Conservation (phyloP, 73 alveolate genomes). For the Tetrahymena borealis region DNA sequence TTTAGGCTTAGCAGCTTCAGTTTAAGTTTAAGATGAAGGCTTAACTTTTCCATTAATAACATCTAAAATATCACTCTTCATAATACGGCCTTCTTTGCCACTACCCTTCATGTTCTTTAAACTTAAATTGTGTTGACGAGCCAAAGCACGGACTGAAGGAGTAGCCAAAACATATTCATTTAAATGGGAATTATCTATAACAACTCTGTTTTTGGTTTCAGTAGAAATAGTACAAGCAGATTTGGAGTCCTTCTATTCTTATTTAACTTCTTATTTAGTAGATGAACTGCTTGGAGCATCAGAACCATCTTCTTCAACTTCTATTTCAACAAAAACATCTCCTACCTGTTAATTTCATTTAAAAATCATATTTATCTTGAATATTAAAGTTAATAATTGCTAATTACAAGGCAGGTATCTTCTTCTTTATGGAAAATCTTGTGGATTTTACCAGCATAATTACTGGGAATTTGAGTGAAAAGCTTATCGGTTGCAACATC, state of each 20-base stretch:
- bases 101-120: constrained; percentile 48
- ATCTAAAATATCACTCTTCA: constrained; percentile 53
- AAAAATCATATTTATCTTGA: neutral
- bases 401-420: constrained; percentile 14
- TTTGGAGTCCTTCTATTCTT: neutral
- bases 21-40: neutral
- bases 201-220: neutral
- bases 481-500: constrained; percentile 44
- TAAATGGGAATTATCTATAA: neutral
- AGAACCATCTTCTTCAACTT: constrained; percentile 8
- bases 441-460: constrained; percentile 35
- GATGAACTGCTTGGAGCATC: neutral
- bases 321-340: constrained; percentile 32
- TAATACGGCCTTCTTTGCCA: constrained; percentile 74
- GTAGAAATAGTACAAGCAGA: neutral
- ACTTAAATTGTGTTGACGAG: constrained; percentile 61
- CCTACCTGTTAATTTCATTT: constrained; percentile 4
- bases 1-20: neutral
- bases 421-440: constrained; percentile 40
- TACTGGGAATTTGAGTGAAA: constrained; percentile 42
- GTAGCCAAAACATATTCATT: constrained; percentile 58
- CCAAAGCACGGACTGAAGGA: constrained; percentile 74
- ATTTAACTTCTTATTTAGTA: neutral
- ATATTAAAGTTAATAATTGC: neutral
- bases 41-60: neutral